These are phyloP conservation scores for Prunus salicina DNA, from an alignment of 306 rosid species.

Conservation along the genomic window DNA sequence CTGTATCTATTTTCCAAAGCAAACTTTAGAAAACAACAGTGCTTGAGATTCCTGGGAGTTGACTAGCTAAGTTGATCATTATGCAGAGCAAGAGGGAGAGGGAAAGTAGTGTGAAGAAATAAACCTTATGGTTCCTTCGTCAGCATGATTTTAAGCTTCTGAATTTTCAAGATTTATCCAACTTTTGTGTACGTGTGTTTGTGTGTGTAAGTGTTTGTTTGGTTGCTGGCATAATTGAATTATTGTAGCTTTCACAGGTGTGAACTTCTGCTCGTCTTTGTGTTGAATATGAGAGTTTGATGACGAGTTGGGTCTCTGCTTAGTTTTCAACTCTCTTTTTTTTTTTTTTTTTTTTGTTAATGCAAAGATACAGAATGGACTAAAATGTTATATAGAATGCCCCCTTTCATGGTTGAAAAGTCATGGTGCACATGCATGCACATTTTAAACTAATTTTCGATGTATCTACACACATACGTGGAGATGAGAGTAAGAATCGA, in stretches of 20 bases:
- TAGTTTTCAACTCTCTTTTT: background rate
- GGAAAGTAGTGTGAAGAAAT: background rate
- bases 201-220: background rate
- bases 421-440: background rate
- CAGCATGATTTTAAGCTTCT: background rate
- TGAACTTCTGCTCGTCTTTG: background rate
- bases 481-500: background rate
- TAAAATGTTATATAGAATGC: background rate
- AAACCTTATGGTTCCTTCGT: background rate
- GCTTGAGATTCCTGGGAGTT: conserved; percentile 12
- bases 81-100: background rate
- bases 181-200: background rate
- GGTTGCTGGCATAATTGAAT: background rate
- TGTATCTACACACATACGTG: background rate
- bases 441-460: background rate
- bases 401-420: background rate
- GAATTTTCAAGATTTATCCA: background rate
- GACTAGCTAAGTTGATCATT: conserved; percentile 14
- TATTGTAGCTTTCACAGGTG: background rate
- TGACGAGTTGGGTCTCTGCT: background rate
- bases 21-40: background rate
- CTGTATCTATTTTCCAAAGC: background rate
- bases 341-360: background rate
- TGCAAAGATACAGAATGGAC: background rate
- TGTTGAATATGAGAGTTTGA: background rate